Evolutionary conservation across 305 asterid species (phyloP), one percentile per base, ranked within the genome.

Genomic region (Ajuga reptans): DNA sequence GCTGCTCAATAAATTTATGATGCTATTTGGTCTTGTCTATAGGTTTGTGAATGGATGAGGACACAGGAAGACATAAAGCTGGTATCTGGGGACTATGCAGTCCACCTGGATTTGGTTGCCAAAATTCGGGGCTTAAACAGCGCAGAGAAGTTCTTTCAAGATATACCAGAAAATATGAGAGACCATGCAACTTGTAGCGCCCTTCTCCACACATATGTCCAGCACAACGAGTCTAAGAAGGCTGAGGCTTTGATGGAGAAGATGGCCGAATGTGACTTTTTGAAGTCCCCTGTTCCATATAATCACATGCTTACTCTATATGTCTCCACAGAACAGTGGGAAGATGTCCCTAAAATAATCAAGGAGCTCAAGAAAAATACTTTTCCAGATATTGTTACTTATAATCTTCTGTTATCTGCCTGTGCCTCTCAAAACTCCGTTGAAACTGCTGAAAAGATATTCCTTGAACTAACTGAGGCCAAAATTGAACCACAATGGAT

Each of bases 31-130:
- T 41, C n/a, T 64, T 41, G 15, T 58, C 55, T 76, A 71, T 72
- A 92, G 98, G 82, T 92, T 33, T 92, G 92, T 76, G 97, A 90
- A 81, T 92, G 97, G 96, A 89, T 90, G 97, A 78, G 66, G 79
- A 58, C 69, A 9, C 98, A 88, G 75, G 86, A 85, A 57, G 95
- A 88, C 78, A 76, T 92, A 73, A 75, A 85, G 79, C 86, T 92
- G n/a, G 67, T 84, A 55, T 72, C 95, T 7, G 98, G 98, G 62
- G 98, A 92, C 60, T 92, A 86, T 67, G 97, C 97, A 56, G 85
- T 92, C 69, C 97, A 92, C 71, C 81, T 92, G 79, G 98, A 92
- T 79, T 79, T 92, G 81, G 83, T 90, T 70, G 91, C 95, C 1
- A 92, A 92, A 79, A 75, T 89, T 31, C 89, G 93, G 9, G 97